Conservation (phyloP, 176 grass and related monocot genomes). For the Hsuehochloa calcarea region DNA sequence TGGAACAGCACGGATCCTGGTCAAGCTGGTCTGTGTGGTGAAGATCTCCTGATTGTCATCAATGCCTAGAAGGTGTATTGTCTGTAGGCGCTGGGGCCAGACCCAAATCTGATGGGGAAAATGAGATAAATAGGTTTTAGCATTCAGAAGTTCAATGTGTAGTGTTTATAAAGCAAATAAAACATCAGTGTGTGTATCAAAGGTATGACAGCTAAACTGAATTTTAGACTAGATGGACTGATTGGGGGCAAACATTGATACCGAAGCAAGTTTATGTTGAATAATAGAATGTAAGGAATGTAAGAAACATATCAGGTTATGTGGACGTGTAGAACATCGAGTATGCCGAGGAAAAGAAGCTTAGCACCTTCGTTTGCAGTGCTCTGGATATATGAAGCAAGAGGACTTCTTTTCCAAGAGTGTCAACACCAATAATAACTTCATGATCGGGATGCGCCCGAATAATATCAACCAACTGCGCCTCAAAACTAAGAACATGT, state of each 20-base stretch:
- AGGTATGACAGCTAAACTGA: background rate
- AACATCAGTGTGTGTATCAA: background rate
- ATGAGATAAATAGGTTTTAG: background rate
- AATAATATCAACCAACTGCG: slow-evolving; percentile 66
- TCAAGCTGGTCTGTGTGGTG: slow-evolving; percentile 70
- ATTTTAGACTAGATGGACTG: slow-evolving; percentile 11
- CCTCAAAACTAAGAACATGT: slow-evolving; percentile 25
- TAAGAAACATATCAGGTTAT: background rate
- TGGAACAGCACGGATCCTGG: slow-evolving; percentile 71
- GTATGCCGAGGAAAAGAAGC: background rate
- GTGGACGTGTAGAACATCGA: background rate
- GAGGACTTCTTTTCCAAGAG: slow-evolving; percentile 81
- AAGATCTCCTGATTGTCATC: slow-evolving; percentile 60
- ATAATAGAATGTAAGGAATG: background rate
- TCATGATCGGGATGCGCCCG: slow-evolving; percentile 66
- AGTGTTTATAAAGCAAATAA: background rate
- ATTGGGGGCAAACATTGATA: background rate
- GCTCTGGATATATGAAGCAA: slow-evolving; percentile 73
- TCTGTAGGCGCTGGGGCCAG: slow-evolving; percentile 80
- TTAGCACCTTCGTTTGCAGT: slow-evolving; percentile 59
- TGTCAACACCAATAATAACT: slow-evolving; percentile 69
- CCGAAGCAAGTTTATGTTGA: background rate
- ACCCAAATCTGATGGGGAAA: slow-evolving; percentile 69
- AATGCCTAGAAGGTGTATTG: slow-evolving; percentile 73
- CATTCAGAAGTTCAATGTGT: background rate